Evolutionary conservation across 2,329 filamentous ascomycete genomes (phyloP), one percentile per base, ranked within the genome.

Genomic region (Ustilaginoidea virens): DNA sequence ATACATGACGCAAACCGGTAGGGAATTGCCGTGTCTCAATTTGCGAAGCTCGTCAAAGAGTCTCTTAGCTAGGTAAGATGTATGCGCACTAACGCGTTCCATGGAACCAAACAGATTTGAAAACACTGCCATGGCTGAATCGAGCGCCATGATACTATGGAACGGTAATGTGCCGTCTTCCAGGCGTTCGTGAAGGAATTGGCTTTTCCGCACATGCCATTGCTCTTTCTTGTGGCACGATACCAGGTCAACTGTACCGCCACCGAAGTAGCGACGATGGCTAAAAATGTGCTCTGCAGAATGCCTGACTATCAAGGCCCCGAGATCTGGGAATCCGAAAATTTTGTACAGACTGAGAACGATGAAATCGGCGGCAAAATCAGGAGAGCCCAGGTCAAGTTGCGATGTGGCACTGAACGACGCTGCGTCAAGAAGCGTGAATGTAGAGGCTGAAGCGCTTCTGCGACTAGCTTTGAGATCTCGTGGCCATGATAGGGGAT

Each of bases 251-350:
- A 94, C 87, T 1, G 87, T 96, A 4, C 90, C 90, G 5, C 87
- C 90, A 5, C 87, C 87, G 53, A 98, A 98, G 44, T 92, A 98
- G 36, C 60, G 74, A 34, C 83, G 70, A 23, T 61, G 59, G 18
- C 67, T 58, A 26, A 93, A 74, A 3, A 77, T 47, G 22, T 63
- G 49, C 5, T 69, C 71, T 9, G 80, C 69, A 18, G 69, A 63
- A 40, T 81, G 85, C 23, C 79, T 73, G 9, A 96, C 73, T 17
- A 96, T 73, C 33, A 98, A 55, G 2, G 76, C 85, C 2, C 87
- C 87, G 2, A 96, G 60, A 47, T 96, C 82, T 0, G 87, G 87
- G 39, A 94, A 94, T 1, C 90, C 87, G 49, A 96, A 96, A n/a
- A 94, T 86, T 51, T 96, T 98, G 58, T 94, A 92, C 38, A 96